These are phyloP conservation scores for Spathaspora sp. DNA, from an alignment of 1,139 yeast genomes.

Conservation along the genomic window DNA sequence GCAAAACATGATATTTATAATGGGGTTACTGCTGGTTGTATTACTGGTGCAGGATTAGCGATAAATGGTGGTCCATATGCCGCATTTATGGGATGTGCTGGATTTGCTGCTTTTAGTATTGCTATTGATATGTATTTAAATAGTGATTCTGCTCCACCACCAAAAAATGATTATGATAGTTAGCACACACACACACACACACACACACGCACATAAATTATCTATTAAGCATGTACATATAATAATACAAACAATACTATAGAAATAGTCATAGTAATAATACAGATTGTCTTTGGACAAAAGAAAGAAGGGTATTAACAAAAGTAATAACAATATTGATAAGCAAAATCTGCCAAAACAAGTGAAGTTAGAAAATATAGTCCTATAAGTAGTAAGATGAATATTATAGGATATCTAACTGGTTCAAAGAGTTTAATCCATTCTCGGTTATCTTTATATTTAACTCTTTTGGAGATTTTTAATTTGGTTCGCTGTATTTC, in stretches of 20 bases:
- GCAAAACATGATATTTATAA: conserved; percentile 93
- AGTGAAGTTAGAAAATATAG: conserved; percentile 20
- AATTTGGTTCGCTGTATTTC: not conserved
- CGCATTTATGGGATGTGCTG: conserved; percentile 90
- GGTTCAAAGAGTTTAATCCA: not conserved
- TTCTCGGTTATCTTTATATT: not conserved
- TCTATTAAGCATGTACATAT: conserved; percentile 9
- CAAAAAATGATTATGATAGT: conserved; percentile 77
- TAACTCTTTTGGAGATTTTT: not conserved
- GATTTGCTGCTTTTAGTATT: conserved; percentile 94
- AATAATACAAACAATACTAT: not conserved
- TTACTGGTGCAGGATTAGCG: conserved; percentile 91
- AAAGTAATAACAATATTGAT: conserved; percentile 40
- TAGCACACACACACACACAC: not conserved
- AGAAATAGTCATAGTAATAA: conserved; percentile 2
- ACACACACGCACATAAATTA: not conserved
- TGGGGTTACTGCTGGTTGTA: conserved; percentile 91
- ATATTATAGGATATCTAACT: conserved; percentile 6
- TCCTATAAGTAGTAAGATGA: conserved; percentile 6
- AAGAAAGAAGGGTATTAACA: conserved; percentile 20
- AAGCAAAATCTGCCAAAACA: conserved; percentile 28
- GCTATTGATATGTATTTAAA: conserved; percentile 91
- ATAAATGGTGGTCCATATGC: conserved; percentile 93
- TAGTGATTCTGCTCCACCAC: conserved; percentile 84
- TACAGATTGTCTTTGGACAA: conserved; percentile 4